These are phyloP conservation scores for Phlyctochytrium arcticum DNA, from an alignment of 192 early-diverging fungal genomes.

Conservation along the genomic window DNA sequence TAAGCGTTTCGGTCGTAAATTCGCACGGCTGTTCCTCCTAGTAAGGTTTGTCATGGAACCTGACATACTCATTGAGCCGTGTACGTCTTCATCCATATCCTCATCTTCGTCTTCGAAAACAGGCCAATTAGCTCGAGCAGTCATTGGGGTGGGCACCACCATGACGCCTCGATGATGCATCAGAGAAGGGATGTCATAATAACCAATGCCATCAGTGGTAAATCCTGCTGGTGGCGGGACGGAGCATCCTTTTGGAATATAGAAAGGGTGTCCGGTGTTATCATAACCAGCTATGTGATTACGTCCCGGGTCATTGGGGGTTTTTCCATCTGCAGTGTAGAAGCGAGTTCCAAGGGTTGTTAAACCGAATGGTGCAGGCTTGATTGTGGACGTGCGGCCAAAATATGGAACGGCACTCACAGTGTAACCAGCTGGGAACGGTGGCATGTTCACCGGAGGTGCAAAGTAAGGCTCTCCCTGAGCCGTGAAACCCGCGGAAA, in stretches of 20 bases:
- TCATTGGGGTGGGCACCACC: conserved; percentile 30
- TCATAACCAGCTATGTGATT: conserved; percentile 56
- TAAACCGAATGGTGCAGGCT: conserved; percentile 46
- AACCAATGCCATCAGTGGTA: conserved; percentile 54
- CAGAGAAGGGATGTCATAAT: conserved; percentile 53
- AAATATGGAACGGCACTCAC: conserved; percentile 43
- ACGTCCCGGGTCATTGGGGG: conserved; percentile 11
- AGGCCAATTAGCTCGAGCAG: conserved; percentile 33
- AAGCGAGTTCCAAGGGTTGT: conserved; percentile 47
- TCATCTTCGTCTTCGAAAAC: conserved; percentile 39
- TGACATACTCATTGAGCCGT: conserved; percentile 9
- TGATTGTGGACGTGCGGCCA: conserved; percentile 43
- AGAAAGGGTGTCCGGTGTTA: conserved; percentile 54
- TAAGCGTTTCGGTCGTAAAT: not conserved
- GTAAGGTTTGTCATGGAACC: not conserved
- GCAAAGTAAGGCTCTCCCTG: conserved; percentile 55
- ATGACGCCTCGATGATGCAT: conserved; percentile 48
- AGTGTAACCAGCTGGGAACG: conserved; percentile 49
- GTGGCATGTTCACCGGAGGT: conserved; percentile 44
- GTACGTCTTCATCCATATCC: conserved; percentile 12
- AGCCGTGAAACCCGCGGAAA: conserved; percentile 44
- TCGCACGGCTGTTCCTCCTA: not conserved
- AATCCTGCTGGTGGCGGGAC: conserved; percentile 50
- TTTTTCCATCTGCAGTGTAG: conserved; percentile 40
- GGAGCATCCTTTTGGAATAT: conserved; percentile 51